Percentiles rank a stretch among this genome's conserved stretches.
Conservation (phyloP, 805 yeast genomes). For the Pichia californica region DNA sequence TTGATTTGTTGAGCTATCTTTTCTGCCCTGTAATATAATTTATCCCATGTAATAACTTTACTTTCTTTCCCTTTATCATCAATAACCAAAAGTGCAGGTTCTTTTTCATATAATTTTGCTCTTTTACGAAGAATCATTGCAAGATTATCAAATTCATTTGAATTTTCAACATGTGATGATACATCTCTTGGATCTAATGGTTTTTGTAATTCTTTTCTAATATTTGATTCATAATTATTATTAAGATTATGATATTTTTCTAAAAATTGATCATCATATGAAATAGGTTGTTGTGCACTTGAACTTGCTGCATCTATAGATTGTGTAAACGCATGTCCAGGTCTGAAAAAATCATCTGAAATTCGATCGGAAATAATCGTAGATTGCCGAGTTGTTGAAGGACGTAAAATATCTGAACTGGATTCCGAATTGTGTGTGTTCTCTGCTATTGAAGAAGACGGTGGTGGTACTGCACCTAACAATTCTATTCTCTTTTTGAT, state of each 20-base stretch:
- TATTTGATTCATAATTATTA: not conserved
- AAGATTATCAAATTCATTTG: constrained; percentile 48
- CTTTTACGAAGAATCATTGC: constrained; percentile 69
- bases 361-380: not conserved
- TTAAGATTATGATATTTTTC: constrained; percentile 5
- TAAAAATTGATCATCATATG: constrained; percentile 8
- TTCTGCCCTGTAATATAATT: constrained; percentile 73
- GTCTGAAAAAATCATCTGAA: constrained; percentile 7
- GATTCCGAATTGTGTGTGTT: not conserved
- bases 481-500: constrained; percentile 47
- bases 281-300: constrained; percentile 8
- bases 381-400: not conserved
- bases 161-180: constrained; percentile 25
- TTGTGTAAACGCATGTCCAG: constrained; percentile 1
- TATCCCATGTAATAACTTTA: constrained; percentile 80
- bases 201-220: constrained; percentile 38
- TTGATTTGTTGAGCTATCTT: constrained; percentile 80
- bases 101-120: constrained; percentile 57
- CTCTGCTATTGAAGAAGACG: too few species aligned
- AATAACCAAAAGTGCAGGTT: constrained; percentile 63
- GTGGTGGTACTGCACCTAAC: not conserved
- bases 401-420: not conserved
- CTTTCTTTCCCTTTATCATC: constrained; percentile 80
- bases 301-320: constrained; percentile 12
- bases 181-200: constrained; percentile 59